phyloP scores from a whole-genome alignment of 139 green algal species.

The Chlamydomonas sp. region DNA sequence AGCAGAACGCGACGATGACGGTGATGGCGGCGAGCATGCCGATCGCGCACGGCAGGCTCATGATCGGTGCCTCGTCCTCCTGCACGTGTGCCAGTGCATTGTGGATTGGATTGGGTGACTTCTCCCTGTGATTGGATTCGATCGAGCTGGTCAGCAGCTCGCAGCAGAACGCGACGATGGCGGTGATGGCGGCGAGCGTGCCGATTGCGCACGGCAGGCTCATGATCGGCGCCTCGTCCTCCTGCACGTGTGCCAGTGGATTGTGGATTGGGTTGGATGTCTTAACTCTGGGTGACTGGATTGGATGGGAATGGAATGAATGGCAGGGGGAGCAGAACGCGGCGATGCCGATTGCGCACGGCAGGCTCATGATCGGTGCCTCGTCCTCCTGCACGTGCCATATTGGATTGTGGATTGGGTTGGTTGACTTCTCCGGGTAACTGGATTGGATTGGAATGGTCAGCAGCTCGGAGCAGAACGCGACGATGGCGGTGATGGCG shows the following conservation, averaged over 20 bases:
- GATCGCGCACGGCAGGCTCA: conserved; percentile 55
- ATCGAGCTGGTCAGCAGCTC: conserved; percentile 74
- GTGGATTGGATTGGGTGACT: too few species aligned
- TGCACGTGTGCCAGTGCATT: too few species aligned
- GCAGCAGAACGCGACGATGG: conserved; percentile 59
- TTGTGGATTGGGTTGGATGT: too few species aligned
- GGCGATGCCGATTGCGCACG: conserved; percentile 46
- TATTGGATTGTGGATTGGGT: too few species aligned
- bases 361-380: conserved; percentile 56
- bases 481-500: conserved; percentile 47
- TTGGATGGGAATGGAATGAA: conserved; percentile 67
- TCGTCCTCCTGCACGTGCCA: conserved; percentile 37
- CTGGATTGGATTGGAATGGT: conserved; percentile 64
- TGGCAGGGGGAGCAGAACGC: conserved; percentile 66
- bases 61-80: conserved; percentile 44
- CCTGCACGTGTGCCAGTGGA: conserved; percentile 33
- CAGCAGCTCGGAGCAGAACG: conserved; percentile 67
- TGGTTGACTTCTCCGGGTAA: too few species aligned
- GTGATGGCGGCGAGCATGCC: conserved; percentile 36
- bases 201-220: conserved; percentile 47
- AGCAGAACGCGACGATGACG: conserved; percentile 58
- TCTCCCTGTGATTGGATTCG: too few species aligned
- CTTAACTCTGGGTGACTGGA: too few species aligned
- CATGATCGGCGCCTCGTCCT: conserved; percentile 51
- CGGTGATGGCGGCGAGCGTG: conserved; percentile 54